Conservation (phyloP, 2,329 filamentous ascomycete species). For the Aspergillus japonicus region DNA sequence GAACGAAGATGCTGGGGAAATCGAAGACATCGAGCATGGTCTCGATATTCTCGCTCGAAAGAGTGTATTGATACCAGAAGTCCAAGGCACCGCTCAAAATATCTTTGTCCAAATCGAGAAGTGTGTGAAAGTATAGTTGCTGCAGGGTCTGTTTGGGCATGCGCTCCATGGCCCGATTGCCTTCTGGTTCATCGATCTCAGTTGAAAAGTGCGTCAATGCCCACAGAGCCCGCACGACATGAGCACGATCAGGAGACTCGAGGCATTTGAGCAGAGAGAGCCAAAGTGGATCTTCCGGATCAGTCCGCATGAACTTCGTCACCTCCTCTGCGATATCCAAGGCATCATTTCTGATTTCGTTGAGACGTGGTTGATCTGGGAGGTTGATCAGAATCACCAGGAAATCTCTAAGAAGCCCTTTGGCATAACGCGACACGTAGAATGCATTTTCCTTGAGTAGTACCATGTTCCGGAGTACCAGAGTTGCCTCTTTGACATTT, state of each 20-base stretch:
- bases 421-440: slow-evolving; percentile 71
- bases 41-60: slow-evolving; percentile 79
- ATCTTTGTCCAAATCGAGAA: slow-evolving; percentile 71
- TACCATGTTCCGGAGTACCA: slow-evolving; percentile 95
- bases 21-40: slow-evolving; percentile 41
- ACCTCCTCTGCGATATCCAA: slow-evolving; percentile 90
- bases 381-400: slow-evolving; percentile 79
- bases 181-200: slow-evolving; percentile 76
- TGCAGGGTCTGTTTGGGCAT: slow-evolving; percentile 67
- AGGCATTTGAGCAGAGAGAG: slow-evolving; percentile 61
- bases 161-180: slow-evolving; percentile 57
- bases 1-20: slow-evolving; percentile 57
- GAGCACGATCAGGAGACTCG: slow-evolving; percentile 72
- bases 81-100: slow-evolving; percentile 84
- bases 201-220: slow-evolving; percentile 86
- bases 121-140: slow-evolving; percentile 40
- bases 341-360: slow-evolving; percentile 86
- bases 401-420: slow-evolving; percentile 69
- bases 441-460: slow-evolving; percentile 83
- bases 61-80: slow-evolving; percentile 94
- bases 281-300: slow-evolving; percentile 75
- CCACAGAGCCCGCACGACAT: slow-evolving; percentile 74
- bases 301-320: slow-evolving; percentile 74
- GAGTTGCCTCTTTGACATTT: slow-evolving; percentile 77
- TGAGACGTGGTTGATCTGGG: slow-evolving; percentile 65